A percentile compares a stretch with the other conserved stretches of the same genome.
These are phyloP conservation scores for Picea abies DNA, from an alignment of 83 land plant genomes.

Conservation along the genomic window DNA sequence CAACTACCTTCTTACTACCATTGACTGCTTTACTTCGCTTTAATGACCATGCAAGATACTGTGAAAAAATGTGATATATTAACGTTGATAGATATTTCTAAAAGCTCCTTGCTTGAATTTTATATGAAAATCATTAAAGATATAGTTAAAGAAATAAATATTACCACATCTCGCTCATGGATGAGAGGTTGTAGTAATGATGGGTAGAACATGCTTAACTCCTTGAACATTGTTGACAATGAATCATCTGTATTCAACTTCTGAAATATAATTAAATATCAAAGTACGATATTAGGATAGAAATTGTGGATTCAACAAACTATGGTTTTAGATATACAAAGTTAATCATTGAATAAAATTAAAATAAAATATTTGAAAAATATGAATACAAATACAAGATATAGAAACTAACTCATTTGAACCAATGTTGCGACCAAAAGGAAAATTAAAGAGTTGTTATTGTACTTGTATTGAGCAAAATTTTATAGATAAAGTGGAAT, in stretches of 20 bases:
- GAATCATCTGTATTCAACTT: conserved; percentile 44
- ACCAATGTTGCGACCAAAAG: no score
- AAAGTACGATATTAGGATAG: conserved; percentile 5
- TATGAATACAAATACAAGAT: no score
- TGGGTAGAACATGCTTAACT: conserved; percentile 71
- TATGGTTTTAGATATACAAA: neutral
- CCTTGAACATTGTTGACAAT: conserved; percentile 64
- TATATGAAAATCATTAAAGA: neutral
- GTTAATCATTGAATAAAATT: neutral
- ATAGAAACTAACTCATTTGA: no score
- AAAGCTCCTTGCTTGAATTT: neutral
- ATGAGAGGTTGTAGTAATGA: conserved; percentile 82
- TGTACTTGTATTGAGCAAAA: no score
- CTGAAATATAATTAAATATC: conserved; percentile 28
- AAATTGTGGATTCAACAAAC: neutral
- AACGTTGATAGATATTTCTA: neutral
- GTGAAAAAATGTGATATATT: conserved; percentile 13
- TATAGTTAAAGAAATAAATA: neutral
- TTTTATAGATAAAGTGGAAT: no score
- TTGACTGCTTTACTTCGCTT: conserved; percentile 96
- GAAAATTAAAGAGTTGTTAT: no score
- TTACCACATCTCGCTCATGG: conserved; percentile 83
- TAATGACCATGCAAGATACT: conserved; percentile 96
- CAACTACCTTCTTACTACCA: conserved; percentile 69
- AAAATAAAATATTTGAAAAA: no score